Conservation (phyloP, 768 basidiomycete genomes). For the Cubamyces sp. region DNA sequence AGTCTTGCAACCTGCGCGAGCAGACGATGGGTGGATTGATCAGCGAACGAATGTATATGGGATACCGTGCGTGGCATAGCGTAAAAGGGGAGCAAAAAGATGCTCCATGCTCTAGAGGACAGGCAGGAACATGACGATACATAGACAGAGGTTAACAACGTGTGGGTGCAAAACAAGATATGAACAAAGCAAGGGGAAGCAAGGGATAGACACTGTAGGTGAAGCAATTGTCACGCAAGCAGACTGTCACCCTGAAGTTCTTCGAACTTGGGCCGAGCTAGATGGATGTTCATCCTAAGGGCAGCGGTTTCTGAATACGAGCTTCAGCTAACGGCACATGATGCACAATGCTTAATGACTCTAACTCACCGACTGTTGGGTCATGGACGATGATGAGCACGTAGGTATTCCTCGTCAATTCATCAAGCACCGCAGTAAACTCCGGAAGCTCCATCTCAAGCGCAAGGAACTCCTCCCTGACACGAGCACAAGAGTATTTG, state of each 20-base stretch:
- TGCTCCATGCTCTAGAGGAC: no score
- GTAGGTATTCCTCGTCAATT: slow-evolving; percentile 92
- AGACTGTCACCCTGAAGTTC: slow-evolving; percentile 81
- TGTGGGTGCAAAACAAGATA: not conserved
- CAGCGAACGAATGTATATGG: no score
- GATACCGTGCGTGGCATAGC: no score
- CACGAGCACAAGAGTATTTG: slow-evolving; percentile 86
- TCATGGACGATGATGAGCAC: slow-evolving; percentile 89
- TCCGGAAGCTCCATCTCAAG: slow-evolving; percentile 85
- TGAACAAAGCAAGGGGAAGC: not conserved
- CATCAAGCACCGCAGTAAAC: slow-evolving; percentile 89
- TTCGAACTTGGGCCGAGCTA: slow-evolving; percentile 87
- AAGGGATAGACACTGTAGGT: not conserved
- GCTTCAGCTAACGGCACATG: slow-evolving; percentile 4
- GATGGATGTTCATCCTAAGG: slow-evolving; percentile 82
- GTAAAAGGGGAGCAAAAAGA: no score
- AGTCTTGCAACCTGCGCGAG: no score
- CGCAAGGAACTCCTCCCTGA: slow-evolving; percentile 83
- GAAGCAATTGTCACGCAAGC: slow-evolving; percentile 12
- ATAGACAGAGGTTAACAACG: not conserved
- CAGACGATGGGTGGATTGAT: no score
- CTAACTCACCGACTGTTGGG: slow-evolving; percentile 75
- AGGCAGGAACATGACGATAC: no score
- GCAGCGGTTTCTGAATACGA: slow-evolving; percentile 78
- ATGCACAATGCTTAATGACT: not conserved